A percentile compares a stretch with the other conserved stretches of the same genome.
These are phyloP conservation scores for Neurospora sublineolata DNA, from an alignment of 495 filamentous ascomycete genomes.

Conservation along the genomic window DNA sequence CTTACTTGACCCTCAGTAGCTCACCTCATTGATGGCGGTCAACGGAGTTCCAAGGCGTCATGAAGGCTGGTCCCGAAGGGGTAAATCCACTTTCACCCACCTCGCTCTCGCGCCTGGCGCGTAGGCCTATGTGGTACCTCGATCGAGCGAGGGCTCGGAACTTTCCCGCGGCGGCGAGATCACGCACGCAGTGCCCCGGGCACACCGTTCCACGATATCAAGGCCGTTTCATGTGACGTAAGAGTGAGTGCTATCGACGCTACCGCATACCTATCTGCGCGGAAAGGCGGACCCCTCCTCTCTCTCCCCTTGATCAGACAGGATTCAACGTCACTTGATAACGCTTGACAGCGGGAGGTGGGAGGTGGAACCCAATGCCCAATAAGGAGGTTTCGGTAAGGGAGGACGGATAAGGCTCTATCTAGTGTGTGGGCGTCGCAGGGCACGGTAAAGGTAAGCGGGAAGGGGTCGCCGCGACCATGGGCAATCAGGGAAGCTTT, in stretches of 20 bases:
- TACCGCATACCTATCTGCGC: no score
- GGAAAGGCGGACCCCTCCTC: not conserved
- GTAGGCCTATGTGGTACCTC: not conserved
- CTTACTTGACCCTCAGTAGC: no score
- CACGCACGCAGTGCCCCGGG: not conserved
- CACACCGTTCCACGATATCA: no score
- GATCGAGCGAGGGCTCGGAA: not conserved
- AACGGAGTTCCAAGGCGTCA: not conserved
- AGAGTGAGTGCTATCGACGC: no score
- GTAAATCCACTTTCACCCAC: not conserved
- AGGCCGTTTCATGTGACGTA: no score
- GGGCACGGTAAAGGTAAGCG: not conserved
- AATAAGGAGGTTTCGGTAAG: not conserved
- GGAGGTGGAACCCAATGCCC: not conserved
- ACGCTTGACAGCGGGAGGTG: not conserved
- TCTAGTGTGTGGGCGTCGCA: no score
- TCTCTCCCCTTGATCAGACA: not conserved
- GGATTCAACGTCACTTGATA: not conserved
- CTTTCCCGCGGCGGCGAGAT: not conserved
- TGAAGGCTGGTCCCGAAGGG: not conserved
- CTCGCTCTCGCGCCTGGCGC: not conserved
- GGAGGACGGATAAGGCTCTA: not conserved
- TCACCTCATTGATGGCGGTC: not conserved
- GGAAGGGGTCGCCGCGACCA: not conserved
- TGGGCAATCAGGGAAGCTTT: not conserved